Conservation (phyloP, 371 early-diverging fungal species). For the Apophysomyces variabilis region DNA sequence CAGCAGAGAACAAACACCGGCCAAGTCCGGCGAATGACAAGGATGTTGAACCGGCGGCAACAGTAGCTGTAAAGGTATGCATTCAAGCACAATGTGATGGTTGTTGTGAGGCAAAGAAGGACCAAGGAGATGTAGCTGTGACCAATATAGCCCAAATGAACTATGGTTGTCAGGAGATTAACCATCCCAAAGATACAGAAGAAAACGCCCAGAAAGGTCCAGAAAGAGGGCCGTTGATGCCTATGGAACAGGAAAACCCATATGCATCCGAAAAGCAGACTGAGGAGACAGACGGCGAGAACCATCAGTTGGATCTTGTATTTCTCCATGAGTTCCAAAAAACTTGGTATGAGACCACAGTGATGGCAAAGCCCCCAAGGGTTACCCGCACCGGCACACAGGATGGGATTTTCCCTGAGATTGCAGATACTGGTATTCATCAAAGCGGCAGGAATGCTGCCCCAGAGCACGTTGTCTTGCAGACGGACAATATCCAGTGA, state of each 20-base stretch:
- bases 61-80: slow-evolving; percentile 15
- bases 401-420: slow-evolving; percentile 14
- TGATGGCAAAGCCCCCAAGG: slow-evolving; percentile 20
- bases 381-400: slow-evolving; percentile 19
- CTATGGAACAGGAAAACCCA: background rate
- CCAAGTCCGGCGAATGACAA: slow-evolving; percentile 21
- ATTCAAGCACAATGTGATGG: slow-evolving; percentile 1
- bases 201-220: slow-evolving; percentile 12
- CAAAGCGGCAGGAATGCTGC: slow-evolving; percentile 8
- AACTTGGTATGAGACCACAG: slow-evolving; percentile 16
- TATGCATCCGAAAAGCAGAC: slow-evolving; percentile 10
- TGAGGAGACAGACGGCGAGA: slow-evolving; percentile 4
- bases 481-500: slow-evolving; percentile 8
- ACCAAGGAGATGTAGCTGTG: slow-evolving; percentile 1
- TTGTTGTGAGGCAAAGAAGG: slow-evolving; percentile 8
- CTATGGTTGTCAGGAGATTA: slow-evolving; percentile 18
- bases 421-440: slow-evolving; percentile 10
- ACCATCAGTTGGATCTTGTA: slow-evolving; percentile 22
- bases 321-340: slow-evolving; percentile 12
- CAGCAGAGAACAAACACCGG: slow-evolving; percentile 17
- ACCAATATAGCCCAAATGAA: slow-evolving; percentile 10
- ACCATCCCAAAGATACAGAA: slow-evolving; percentile 14
- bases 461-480: slow-evolving; percentile 10
- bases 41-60: slow-evolving; percentile 19
- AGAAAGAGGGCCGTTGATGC: slow-evolving; percentile 17